A percentile compares a stretch with the other conserved stretches of the same genome.
These are phyloP conservation scores for Coelastrella sp. DNA, from an alignment of 139 green algal genomes.

Conservation along the genomic window DNA sequence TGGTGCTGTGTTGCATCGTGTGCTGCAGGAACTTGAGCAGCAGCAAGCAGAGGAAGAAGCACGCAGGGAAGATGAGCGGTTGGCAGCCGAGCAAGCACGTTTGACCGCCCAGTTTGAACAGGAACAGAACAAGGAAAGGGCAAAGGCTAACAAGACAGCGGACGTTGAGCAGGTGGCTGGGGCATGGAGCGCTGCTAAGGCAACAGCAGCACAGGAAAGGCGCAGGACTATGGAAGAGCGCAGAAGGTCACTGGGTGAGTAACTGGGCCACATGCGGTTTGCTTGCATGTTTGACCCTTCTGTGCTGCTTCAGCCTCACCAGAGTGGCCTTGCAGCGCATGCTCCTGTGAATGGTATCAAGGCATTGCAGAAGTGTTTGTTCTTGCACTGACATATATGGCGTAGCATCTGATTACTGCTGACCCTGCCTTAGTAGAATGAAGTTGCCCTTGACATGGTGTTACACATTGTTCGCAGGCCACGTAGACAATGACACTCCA, in stretches of 20 bases:
- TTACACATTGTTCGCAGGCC: too few relatives aligned
- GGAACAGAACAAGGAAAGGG: constrained; percentile 58
- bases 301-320: too few relatives aligned
- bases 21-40: constrained; percentile 30
- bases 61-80: constrained; percentile 49
- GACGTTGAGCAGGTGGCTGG: constrained; percentile 17
- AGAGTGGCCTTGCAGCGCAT: too few relatives aligned
- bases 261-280: neutral
- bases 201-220: neutral
- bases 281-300: too few relatives aligned
- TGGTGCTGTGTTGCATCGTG: too few relatives aligned
- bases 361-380: too few relatives aligned
- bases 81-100: constrained; percentile 51
- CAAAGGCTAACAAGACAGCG: neutral
- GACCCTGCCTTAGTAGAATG: too few relatives aligned
- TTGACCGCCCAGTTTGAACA: constrained; percentile 44
- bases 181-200: constrained; percentile 38
- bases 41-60: constrained; percentile 8
- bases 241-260: constrained; percentile 19
- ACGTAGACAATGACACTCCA: too few relatives aligned
- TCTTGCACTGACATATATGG: too few relatives aligned
- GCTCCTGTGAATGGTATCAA: too few relatives aligned
- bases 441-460: too few relatives aligned
- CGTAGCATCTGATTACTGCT: too few relatives aligned
- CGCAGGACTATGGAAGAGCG: constrained; percentile 9